Evolutionary conservation across 1,139 yeast species (phyloP).

Genomic region (Lodderomyces metapsilosis): DNA sequence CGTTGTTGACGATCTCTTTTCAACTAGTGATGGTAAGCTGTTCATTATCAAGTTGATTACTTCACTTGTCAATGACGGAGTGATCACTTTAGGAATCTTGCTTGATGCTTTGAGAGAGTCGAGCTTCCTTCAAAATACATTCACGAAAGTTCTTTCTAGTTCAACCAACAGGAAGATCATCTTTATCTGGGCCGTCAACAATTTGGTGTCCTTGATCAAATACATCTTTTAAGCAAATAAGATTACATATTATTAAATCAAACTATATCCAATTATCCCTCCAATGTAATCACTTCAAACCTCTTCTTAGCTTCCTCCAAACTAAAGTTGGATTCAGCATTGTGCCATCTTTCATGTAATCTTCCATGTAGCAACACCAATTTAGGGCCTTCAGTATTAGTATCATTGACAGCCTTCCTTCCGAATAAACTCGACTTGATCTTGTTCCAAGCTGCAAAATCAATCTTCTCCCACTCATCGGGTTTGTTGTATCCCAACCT

Average conservation of each 20-base stretch:
- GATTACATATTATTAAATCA: too few relatives aligned
- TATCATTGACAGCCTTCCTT: conserved; percentile 25
- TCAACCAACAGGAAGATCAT: conserved; percentile 15
- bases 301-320: conserved; percentile 15
- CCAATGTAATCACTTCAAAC: conserved; percentile 17
- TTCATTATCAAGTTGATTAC: conserved; percentile 22
- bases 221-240: conserved; percentile 12
- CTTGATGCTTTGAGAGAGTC: conserved; percentile 13
- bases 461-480: conserved; percentile 36
- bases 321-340: not conserved
- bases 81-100: conserved; percentile 17
- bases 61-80: conserved; percentile 18
- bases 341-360: conserved; percentile 39
- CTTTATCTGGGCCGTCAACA: conserved; percentile 16
- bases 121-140: conserved; percentile 12
- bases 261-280: conserved; percentile 4
- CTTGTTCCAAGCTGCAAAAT: conserved; percentile 36
- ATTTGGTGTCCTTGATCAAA: conserved; percentile 12
- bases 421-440: conserved; percentile 44
- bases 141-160: conserved; percentile 12
- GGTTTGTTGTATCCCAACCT: conserved; percentile 32
- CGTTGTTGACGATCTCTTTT: conserved; percentile 20
- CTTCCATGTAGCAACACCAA: conserved; percentile 37
- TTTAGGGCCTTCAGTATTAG: conserved; percentile 37
- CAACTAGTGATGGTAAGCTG: conserved; percentile 21